Conservation (phyloP, 2,329 filamentous ascomycete species). For the Cercospora sp. region DNA sequence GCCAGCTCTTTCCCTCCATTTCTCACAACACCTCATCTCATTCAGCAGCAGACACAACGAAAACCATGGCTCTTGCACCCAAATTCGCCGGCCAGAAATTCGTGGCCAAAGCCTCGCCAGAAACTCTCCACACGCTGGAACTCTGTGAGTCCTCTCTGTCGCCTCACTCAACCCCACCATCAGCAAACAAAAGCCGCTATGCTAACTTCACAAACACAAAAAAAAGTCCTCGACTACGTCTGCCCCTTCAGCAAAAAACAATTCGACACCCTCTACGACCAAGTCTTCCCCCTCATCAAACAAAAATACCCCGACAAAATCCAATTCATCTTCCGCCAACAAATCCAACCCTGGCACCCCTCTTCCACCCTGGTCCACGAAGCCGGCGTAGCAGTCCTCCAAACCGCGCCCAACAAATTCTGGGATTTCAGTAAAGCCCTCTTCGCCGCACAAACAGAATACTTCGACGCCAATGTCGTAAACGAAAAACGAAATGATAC, state of each 20-base stretch:
- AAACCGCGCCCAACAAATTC: conserved; percentile 67
- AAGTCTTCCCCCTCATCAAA: conserved; percentile 65
- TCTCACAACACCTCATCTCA: background rate
- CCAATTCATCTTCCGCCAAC: conserved; percentile 81
- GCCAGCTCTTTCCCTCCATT: background rate
- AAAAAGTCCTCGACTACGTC: conserved; percentile 88
- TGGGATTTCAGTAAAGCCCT: conserved; percentile 74
- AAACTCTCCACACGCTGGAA: conserved; percentile 55
- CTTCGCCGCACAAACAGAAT: conserved; percentile 69
- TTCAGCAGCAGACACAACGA: background rate
- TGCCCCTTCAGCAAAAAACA: conserved; percentile 75
- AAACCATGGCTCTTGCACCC: conserved; percentile 70
- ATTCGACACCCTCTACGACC: conserved; percentile 73
- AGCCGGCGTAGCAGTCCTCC: conserved; percentile 77
- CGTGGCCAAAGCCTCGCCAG: conserved; percentile 44
- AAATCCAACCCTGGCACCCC: conserved; percentile 70
- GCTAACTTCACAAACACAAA: no score
- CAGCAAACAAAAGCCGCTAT: background rate
- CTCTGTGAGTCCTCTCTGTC: conserved; percentile 46
- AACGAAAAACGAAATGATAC: conserved; percentile 82
- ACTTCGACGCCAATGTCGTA: conserved; percentile 82
- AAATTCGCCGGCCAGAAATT: conserved; percentile 75
- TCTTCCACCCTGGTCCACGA: conserved; percentile 71
- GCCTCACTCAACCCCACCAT: background rate
- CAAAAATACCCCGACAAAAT: conserved; percentile 62